Evolutionary conservation across 345 rosid genomes (phyloP).

Genomic region (Citrus australasica): DNA sequence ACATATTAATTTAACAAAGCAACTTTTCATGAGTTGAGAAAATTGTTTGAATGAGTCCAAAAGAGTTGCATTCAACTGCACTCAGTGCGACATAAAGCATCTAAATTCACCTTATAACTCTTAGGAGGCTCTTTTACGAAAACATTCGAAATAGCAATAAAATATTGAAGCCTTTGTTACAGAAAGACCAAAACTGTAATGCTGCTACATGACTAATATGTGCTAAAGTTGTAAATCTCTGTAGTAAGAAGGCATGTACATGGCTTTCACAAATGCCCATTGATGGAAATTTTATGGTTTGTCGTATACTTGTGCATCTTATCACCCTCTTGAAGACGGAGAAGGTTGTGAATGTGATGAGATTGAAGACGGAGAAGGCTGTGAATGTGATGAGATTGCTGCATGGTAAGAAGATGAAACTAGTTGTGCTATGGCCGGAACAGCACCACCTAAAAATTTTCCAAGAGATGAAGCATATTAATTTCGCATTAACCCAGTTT

Average conservation of each 20-base stretch:
- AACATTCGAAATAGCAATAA: not conserved
- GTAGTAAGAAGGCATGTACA: not conserved
- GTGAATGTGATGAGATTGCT: slow-evolving; percentile 46
- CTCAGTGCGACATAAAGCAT: no score
- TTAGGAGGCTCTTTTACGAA: not conserved
- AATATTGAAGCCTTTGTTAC: not conserved
- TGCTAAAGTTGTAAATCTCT: not conserved
- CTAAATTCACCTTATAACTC: no score
- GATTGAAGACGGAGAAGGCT: slow-evolving; percentile 34
- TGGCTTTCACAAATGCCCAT: not conserved
- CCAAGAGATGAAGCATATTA: not conserved
- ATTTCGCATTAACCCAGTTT: not conserved
- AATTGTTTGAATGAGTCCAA: no score
- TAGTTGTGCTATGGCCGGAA: slow-evolving; percentile 80
- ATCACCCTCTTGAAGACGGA: slow-evolving; percentile 35
- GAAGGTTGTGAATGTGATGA: slow-evolving; percentile 43
- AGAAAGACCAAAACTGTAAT: not conserved
- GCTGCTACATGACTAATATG: not conserved
- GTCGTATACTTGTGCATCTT: slow-evolving; percentile 55
- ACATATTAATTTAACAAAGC: no score
- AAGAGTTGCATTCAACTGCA: no score
- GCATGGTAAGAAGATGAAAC: slow-evolving; percentile 81
- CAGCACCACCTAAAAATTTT: slow-evolving; percentile 65
- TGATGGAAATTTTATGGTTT: not conserved
- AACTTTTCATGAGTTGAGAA: no score